Evolutionary conservation across 768 basidiomycete genomes (phyloP).

Genomic region (Hemileccinum impolitum): DNA sequence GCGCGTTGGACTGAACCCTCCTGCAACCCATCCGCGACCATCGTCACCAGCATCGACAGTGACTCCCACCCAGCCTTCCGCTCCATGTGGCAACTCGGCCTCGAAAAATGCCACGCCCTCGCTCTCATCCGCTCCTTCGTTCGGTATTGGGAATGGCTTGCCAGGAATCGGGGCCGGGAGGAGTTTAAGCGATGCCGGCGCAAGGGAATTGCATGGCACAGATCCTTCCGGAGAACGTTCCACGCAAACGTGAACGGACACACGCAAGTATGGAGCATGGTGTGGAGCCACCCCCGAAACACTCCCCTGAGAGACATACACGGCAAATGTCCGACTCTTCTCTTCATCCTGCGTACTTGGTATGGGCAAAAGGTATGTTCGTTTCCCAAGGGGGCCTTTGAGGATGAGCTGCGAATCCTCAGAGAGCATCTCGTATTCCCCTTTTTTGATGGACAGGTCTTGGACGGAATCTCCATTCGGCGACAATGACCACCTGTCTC

Average conservation of each 20-base stretch:
- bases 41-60: slow-evolving; percentile 45
- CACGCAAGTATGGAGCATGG: slow-evolving; percentile 41
- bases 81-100: slow-evolving; percentile 35
- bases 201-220: slow-evolving; percentile 37
- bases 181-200: slow-evolving; percentile 51
- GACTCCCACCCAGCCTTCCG: slow-evolving; percentile 49
- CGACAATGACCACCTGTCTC: slow-evolving; percentile 54
- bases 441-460: slow-evolving; percentile 8
- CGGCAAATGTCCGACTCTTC: slow-evolving; percentile 37
- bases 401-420: slow-evolving; percentile 40
- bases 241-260: slow-evolving; percentile 47
- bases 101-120: slow-evolving; percentile 70
- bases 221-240: slow-evolving; percentile 15
- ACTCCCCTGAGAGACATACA: slow-evolving; percentile 62
- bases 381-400: slow-evolving; percentile 39
- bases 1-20: slow-evolving; percentile 42
- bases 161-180: slow-evolving; percentile 59
- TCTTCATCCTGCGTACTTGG: slow-evolving; percentile 1
- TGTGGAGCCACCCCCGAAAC: slow-evolving; percentile 51
- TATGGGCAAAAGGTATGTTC: slow-evolving; percentile 51
- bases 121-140: slow-evolving; percentile 70
- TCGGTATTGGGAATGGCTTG: slow-evolving; percentile 58
- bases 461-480: slow-evolving; percentile 11
- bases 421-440: slow-evolving; percentile 37
- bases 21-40: slow-evolving; percentile 60